A percentile compares a stretch with the other conserved stretches of the same genome.
Evolutionary conservation across 192 early-diverging fungal species (phyloP).

Genomic region (Thoreauomyces humboldtii): DNA sequence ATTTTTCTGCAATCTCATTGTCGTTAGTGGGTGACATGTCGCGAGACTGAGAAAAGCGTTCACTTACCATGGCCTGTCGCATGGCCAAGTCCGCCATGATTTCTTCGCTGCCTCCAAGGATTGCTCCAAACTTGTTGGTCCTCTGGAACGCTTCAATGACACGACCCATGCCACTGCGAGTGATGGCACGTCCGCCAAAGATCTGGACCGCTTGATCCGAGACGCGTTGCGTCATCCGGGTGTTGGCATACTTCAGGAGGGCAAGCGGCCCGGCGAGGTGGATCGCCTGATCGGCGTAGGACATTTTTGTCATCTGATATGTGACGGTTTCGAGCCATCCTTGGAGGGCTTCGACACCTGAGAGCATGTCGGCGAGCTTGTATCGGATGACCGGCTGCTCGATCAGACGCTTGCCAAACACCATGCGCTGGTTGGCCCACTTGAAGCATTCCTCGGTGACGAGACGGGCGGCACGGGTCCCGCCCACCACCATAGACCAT

Average conservation of each 20-base stretch:
- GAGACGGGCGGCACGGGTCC: slow-evolving; percentile 39
- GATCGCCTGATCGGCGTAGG: slow-evolving; percentile 58
- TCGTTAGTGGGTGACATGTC: neutral
- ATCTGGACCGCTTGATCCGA: slow-evolving; percentile 69
- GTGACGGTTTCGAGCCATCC: slow-evolving; percentile 64
- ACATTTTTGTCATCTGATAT: slow-evolving; percentile 68
- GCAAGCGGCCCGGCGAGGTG: slow-evolving; percentile 68
- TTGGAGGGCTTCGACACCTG: slow-evolving; percentile 48
- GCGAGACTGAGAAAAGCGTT: slow-evolving; percentile 16
- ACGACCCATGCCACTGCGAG: slow-evolving; percentile 62
- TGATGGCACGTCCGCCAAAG: slow-evolving; percentile 72
- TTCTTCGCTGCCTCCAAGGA: slow-evolving; percentile 51
- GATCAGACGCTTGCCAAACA: slow-evolving; percentile 67
- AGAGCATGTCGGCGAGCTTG: slow-evolving; percentile 65
- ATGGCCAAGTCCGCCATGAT: slow-evolving; percentile 64
- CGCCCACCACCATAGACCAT: slow-evolving; percentile 53
- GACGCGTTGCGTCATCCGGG: slow-evolving; percentile 57
- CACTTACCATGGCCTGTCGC: slow-evolving; percentile 59
- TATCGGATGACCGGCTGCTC: slow-evolving; percentile 70
- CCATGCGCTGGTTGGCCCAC: slow-evolving; percentile 71
- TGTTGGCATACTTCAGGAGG: slow-evolving; percentile 56
- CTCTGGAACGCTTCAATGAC: slow-evolving; percentile 61
- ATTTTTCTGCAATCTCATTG: slow-evolving; percentile 8
- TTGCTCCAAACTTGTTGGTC: slow-evolving; percentile 61
- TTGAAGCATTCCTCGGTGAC: slow-evolving; percentile 59